Evolutionary conservation across 208 protist genomes (phyloP), one percentile per base, ranked within the genome.

Genomic region (Crithidia fasciculata): DNA sequence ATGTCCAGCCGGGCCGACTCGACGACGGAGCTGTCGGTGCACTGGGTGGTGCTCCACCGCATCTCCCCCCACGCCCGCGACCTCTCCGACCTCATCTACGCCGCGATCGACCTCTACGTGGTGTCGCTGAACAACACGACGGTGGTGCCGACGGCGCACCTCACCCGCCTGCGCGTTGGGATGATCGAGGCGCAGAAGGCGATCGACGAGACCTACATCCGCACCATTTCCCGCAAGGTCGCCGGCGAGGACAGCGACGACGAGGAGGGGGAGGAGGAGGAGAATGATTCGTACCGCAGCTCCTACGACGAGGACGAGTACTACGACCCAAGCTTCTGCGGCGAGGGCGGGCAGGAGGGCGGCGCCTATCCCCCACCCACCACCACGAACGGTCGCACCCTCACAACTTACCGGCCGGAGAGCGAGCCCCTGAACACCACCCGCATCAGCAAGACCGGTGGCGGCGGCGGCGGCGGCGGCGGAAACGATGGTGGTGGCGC

Each of bases 41-140:
- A 97, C 81, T 97, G 92, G 92, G 92, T 97, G 39, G 87, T 95
- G 62, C 81, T 97, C 54, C 88, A 93, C 43, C 92, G 90, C 72
- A 97, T 97, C 63, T 83, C 90, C 16, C 88, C 88, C 3, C 78
- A 91, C 74, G 86, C 90, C 12, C 82, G 84, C 63, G 88, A 97
- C 66, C 64, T 97, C 41, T 90, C 87, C 7, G 92, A 97, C 74
- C 81, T 97, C 61, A 68, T 97, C 40, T 95, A 92, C 78, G 83
- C 92, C 45, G 65, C 86, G 18, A 81, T 94, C 19, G 92, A 97
- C 68, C 72, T 97, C 0, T 91, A 95, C 68, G 72, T 97, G 13
- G 81, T 97, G n/a, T 83, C 86, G 50, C 67, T 97, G 52, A 81
- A 75, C 56, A 92, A 93, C 77, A 83, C 88, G 10, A 93, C 88